Conservation (phyloP, 2,329 filamentous ascomycete species). For the Pestalotiopsis sp. region DNA sequence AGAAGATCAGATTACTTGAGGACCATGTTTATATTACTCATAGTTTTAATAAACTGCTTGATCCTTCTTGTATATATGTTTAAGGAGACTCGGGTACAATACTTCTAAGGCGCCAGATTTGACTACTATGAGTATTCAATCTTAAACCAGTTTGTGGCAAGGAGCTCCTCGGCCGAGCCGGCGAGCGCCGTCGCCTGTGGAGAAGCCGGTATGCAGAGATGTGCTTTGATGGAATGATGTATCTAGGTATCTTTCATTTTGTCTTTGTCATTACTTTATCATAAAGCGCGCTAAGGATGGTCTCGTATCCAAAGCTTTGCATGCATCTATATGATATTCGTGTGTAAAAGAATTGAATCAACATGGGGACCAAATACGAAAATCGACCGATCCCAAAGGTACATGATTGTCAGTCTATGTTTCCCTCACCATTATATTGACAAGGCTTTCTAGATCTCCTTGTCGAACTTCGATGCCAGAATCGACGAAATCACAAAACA, state of each 20-base stretch:
- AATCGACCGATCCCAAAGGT: background rate
- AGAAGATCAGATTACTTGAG: too few species aligned
- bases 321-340: background rate
- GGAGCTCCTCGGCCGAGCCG: background rate
- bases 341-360: too few species aligned
- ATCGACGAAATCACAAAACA: conserved; percentile 53
- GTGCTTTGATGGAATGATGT: background rate
- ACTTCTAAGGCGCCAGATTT: too few species aligned
- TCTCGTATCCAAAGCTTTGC: background rate
- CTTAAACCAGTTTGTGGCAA: background rate
- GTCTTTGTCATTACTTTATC: too few species aligned
- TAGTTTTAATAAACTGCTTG: too few species aligned
- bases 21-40: too few species aligned
- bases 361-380: background rate
- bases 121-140: background rate
- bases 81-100: too few species aligned
- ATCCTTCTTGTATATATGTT: too few species aligned
- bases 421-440: background rate
- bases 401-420: background rate
- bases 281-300: too few species aligned
- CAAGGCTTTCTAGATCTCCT: conserved; percentile 42
- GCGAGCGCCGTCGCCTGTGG: background rate
- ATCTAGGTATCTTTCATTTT: too few species aligned
- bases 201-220: background rate
- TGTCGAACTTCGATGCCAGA: conserved; percentile 51